phyloP scores from a whole-genome alignment of 139 green algal genomes.

The Ettlia oleoabundans region DNA sequence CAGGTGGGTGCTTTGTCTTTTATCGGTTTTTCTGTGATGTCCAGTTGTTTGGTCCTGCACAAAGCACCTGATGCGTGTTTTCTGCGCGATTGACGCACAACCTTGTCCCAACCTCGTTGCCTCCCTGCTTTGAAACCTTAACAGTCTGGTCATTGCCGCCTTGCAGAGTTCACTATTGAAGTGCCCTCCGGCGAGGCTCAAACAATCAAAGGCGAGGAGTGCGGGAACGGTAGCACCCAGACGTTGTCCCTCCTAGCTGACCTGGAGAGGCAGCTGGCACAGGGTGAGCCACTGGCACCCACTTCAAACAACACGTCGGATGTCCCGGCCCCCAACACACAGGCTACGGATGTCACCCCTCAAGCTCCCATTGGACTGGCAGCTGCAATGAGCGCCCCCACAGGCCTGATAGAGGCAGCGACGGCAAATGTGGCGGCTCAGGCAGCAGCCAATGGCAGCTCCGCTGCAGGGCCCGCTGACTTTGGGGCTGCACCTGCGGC shows the following conservation, averaged over 20 bases:
- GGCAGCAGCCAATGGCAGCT: too few species aligned
- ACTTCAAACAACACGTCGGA: neutral
- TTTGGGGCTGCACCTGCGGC: neutral
- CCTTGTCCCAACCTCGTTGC: neutral
- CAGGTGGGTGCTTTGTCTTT: too few species aligned
- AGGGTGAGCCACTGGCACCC: neutral
- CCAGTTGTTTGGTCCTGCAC: too few species aligned
- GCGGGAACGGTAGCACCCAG: neutral
- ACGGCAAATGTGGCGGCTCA: neutral
- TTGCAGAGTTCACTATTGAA: constrained; percentile 2
- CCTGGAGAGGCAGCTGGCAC: neutral
- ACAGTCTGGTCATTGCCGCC: neutral
- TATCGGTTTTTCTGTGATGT: too few species aligned
- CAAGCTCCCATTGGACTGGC: neutral
- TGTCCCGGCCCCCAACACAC: neutral
- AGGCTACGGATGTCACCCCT: neutral
- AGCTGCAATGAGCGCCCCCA: neutral
- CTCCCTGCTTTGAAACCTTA: neutral
- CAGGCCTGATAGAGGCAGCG: neutral
- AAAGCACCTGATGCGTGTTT: too few species aligned
- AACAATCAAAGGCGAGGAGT: neutral
- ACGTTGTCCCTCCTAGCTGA: neutral
- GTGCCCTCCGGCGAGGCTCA: neutral
- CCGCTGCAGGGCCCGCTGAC: too few species aligned
- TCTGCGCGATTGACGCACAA: too few species aligned